Evolutionary conservation across 257 asterid genomes (phyloP), one percentile per base, ranked within the genome.

Genomic region (Penstemon eatonii): DNA sequence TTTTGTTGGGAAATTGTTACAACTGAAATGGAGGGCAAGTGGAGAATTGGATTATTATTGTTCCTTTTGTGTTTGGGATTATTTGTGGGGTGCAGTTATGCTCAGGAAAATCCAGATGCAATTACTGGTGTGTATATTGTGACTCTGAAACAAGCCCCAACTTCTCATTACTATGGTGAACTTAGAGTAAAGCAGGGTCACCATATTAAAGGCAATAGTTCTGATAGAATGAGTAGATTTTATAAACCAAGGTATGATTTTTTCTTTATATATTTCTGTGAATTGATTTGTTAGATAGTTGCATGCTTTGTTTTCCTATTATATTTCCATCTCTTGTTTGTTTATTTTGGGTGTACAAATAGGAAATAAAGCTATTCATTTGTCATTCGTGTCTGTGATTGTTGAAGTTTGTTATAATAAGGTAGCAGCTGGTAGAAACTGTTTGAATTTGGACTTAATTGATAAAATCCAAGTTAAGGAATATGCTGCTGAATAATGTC

Each of bases 41-140:
- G 66, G 70, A 79, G 86, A 59, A 67, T 70, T 73, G 79, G 73
- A 56, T 61, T 80, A 25, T 46, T 68, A 47, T 46, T 66, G 64
- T 60, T 75, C 50, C 47, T 81, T 73, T 52, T 89, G 59, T 81
- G 76, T 66, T 71, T 84, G 85, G 86, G 82, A 51, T 54, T 93
- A 2, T 72, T 88, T 71, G 56, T 81, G 68, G 67, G 76, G 47
- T 60, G 76, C 71, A 69, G 77, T 63, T 79, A 5, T 78, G 81
- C 75, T 72, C 78, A 84, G 80, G 85, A 63, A 5, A 78, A 54
- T 73, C 83, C 64, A 63, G 87, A 76, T 72, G 69, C 70, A 56
- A 66, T 50, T 12, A 67, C 76, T 79, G 94, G 80, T 75, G 96
- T 93, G 53, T 90, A 85, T 77, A 93, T 93, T 80, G 97, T 93